Conservation (phyloP, 768 basidiomycete species). For the Pholiota conissans region DNA sequence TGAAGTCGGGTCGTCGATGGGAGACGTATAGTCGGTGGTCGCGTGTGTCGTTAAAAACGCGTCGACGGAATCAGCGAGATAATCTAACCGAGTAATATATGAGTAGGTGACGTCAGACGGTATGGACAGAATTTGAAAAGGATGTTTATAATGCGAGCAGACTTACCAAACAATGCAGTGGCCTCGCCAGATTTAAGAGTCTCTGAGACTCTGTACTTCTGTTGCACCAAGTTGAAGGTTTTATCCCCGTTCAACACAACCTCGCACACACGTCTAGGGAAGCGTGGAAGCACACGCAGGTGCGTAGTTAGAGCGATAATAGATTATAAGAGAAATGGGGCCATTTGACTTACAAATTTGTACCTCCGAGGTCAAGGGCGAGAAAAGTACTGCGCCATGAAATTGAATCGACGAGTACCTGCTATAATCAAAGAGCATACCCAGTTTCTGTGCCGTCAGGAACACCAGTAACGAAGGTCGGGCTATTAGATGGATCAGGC, state of each 20-base stretch:
- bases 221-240: slow-evolving; percentile 86
- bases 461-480: slow-evolving; percentile 93
- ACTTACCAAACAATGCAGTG: slow-evolving; percentile 76
- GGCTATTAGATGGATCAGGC: slow-evolving; percentile 44
- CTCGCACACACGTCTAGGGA: slow-evolving; percentile 85
- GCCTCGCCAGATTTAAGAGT: slow-evolving; percentile 92
- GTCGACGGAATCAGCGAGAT: slow-evolving; percentile 96
- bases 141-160: background rate
- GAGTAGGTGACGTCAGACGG: slow-evolving; percentile 7
- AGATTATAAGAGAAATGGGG: background rate
- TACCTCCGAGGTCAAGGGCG: slow-evolving; percentile 95
- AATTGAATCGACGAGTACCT: slow-evolving; percentile 5
- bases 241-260: slow-evolving; percentile 89
- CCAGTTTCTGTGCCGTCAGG: slow-evolving; percentile 94
- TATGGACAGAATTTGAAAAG: slow-evolving; percentile 8
- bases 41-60: slow-evolving; percentile 78
- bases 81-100: slow-evolving; percentile 56
- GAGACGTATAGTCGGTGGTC: slow-evolving; percentile 41
- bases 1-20: slow-evolving; percentile 17
- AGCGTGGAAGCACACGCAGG: background rate
- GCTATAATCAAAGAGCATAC: slow-evolving; percentile 38
- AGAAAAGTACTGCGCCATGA: slow-evolving; percentile 78
- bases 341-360: slow-evolving; percentile 76
- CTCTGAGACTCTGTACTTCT: slow-evolving; percentile 97
- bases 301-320: slow-evolving; percentile 8